These are phyloP conservation scores for Helotiales sp. DNA, from an alignment of 2,329 filamentous ascomycete genomes.

Conservation along the genomic window DNA sequence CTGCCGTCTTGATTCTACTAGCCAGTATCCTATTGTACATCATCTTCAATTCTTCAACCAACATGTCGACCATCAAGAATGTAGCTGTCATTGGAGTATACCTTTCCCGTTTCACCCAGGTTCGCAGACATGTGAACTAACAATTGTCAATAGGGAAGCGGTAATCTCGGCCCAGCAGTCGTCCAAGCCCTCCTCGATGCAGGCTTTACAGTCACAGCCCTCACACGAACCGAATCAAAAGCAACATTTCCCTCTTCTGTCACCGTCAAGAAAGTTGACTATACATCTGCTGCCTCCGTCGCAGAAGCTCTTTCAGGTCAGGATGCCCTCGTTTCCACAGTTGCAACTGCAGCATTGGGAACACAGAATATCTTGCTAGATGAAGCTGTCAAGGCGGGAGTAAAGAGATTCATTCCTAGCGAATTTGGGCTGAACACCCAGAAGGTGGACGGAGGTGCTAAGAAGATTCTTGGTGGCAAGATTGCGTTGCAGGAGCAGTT, in stretches of 20 bases:
- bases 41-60: background rate
- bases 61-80: conserved; percentile 9
- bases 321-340: conserved; percentile 23
- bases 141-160: conserved; percentile 10
- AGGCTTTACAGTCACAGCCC: conserved; percentile 34
- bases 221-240: conserved; percentile 34
- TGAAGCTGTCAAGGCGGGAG: conserved; percentile 55
- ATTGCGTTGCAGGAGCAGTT: conserved; percentile 10
- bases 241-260: conserved; percentile 28
- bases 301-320: conserved; percentile 32
- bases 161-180: conserved; percentile 24
- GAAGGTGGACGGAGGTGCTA: background rate
- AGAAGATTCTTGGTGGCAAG: conserved; percentile 5
- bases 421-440: conserved; percentile 47
- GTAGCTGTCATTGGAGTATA: conserved; percentile 21
- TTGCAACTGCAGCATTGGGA: conserved; percentile 6
- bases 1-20: background rate
- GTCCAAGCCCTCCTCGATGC: conserved; percentile 32
- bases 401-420: conserved; percentile 58
- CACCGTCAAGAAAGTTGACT: conserved; percentile 19
- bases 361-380: conserved; percentile 45
- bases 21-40: background rate
- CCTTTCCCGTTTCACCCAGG: background rate
- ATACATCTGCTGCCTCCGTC: conserved; percentile 11
- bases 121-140: background rate